Percentiles rank a stretch among this genome's conserved stretches.
Evolutionary conservation across 2,329 filamentous ascomycete genomes (phyloP).

Genomic region (Cryphonectria nitschkei): DNA sequence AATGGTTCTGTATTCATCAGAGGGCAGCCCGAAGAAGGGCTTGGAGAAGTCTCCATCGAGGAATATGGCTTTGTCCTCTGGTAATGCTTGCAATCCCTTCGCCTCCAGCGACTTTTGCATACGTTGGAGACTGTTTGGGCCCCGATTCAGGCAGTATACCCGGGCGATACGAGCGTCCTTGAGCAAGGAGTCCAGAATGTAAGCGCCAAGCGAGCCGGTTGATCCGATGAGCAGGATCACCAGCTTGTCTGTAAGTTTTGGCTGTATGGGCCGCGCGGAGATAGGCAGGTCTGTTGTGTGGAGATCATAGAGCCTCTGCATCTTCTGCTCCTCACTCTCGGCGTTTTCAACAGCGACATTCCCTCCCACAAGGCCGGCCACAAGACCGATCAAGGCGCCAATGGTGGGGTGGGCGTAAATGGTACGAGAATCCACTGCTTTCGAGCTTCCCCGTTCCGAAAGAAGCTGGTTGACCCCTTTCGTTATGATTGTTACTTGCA

Average conservation of each 20-base stretch:
- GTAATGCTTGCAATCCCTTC: conserved; percentile 11
- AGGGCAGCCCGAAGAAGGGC: conserved; percentile 11
- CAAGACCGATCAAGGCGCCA: conserved; percentile 6
- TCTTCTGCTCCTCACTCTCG: conserved; percentile 16
- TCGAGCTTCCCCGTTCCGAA: conserved; percentile 1
- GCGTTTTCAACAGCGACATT: not conserved
- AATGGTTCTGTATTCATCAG: conserved; percentile 10
- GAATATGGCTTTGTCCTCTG: not conserved
- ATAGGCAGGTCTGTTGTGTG: conserved; percentile 13
- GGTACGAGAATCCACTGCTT: conserved; percentile 5
- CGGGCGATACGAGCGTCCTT: not conserved
- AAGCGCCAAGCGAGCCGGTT: conserved; percentile 22
- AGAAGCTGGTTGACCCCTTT: conserved; percentile 17
- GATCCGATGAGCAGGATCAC: conserved; percentile 23
- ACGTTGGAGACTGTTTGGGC: conserved; percentile 13
- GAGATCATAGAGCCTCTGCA: conserved; percentile 18
- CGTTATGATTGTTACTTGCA: conserved; percentile 15
- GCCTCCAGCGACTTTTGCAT: conserved; percentile 7
- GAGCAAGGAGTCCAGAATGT: conserved; percentile 19
- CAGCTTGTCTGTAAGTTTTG: conserved; percentile 1
- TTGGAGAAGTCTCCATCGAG: conserved; percentile 21
- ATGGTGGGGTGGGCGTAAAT: conserved; percentile 19
- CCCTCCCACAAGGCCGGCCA: conserved; percentile 5
- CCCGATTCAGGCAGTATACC: conserved; percentile 23
- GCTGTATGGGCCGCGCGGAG: conserved; percentile 9